phyloP scores from a whole-genome alignment of 2,329 filamentous ascomycete genomes.

The Penicillium vulpinum region DNA sequence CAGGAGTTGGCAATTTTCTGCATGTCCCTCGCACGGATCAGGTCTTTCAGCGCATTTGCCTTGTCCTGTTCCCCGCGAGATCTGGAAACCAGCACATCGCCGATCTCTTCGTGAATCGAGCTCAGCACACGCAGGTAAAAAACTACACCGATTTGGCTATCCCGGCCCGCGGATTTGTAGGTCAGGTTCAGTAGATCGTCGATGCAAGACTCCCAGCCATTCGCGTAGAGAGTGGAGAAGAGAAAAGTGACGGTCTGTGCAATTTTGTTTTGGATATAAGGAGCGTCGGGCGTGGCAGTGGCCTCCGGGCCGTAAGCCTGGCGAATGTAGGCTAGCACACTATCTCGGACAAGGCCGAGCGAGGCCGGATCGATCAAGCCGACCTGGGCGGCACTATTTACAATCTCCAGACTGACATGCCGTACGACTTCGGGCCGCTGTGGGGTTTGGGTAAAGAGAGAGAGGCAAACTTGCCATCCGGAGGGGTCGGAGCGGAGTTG shows the following conservation, averaged over 20 bases:
- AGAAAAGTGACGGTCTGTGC: constrained; percentile 94
- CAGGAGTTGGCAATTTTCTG: constrained; percentile 84
- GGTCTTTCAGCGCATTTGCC: constrained; percentile 87
- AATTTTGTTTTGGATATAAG: constrained; percentile 90
- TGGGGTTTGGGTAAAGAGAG: constrained; percentile 78
- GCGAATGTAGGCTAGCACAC: constrained; percentile 76
- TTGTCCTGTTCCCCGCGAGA: constrained; percentile 77
- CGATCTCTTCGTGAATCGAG: constrained; percentile 95
- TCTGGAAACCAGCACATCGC: constrained; percentile 81
- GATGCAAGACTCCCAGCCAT: constrained; percentile 85
- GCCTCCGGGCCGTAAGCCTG: constrained; percentile 66
- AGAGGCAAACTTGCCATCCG: constrained; percentile 86
- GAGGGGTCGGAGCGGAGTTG: constrained; percentile 79
- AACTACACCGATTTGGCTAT: constrained; percentile 74
- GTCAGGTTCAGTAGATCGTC: constrained; percentile 84
- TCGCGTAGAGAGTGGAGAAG: constrained; percentile 82
- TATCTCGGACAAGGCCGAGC: constrained; percentile 74
- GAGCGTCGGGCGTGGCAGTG: constrained; percentile 63
- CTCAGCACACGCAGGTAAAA: constrained; percentile 86
- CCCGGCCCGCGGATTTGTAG: constrained; percentile 58
- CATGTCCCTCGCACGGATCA: constrained; percentile 82
- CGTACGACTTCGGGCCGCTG: constrained; percentile 79
- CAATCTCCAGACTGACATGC: constrained; percentile 83
- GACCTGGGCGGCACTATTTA: constrained; percentile 86
- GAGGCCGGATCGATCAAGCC: constrained; percentile 72